A percentile compares a stretch with the other conserved stretches of the same genome.
Evolutionary conservation across 495 filamentous ascomycete species (phyloP).

Genomic region (Amorphotheca resinae): DNA sequence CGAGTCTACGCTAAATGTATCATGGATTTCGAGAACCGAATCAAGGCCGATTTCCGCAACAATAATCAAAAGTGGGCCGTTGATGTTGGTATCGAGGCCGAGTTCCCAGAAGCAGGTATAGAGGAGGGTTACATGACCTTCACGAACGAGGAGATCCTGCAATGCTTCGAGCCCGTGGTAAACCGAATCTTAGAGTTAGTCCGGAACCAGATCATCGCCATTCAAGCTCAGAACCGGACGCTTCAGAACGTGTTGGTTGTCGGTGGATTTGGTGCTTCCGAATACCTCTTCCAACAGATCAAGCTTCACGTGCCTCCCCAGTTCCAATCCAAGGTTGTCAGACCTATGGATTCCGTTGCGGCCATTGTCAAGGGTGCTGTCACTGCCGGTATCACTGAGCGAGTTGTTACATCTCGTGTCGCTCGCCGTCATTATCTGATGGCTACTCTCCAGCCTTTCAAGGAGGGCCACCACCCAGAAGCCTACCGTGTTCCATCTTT

Average conservation of each 20-base stretch:
- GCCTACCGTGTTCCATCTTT: constrained; percentile 93
- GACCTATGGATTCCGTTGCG: constrained; percentile 66
- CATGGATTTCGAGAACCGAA: constrained; percentile 70
- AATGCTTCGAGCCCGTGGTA: constrained; percentile 63
- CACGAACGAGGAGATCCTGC: constrained; percentile 66
- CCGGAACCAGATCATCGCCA: constrained; percentile 65
- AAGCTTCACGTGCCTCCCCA: constrained; percentile 72
- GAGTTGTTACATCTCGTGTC: constrained; percentile 91
- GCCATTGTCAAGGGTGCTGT: constrained; percentile 69
- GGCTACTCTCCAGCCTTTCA: constrained; percentile 97
- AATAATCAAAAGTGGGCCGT: constrained; percentile 71
- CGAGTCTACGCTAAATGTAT: constrained; percentile 70
- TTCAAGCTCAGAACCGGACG: constrained; percentile 60
- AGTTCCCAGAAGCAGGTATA: constrained; percentile 64
- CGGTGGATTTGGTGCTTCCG: constrained; percentile 62
- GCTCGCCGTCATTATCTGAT: constrained; percentile 98
- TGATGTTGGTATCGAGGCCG: constrained; percentile 64
- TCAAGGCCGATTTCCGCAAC: constrained; percentile 72
- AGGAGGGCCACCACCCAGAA: constrained; percentile 96
- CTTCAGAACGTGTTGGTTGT: constrained; percentile 65
- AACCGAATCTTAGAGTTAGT: constrained; percentile 64
- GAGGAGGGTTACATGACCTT: constrained; percentile 77
- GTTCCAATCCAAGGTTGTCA: constrained; percentile 65
- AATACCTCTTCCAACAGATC: constrained; percentile 73
- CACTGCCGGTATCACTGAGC: constrained; percentile 87